A percentile compares a stretch with the other conserved stretches of the same genome.
Evolutionary conservation across 2,329 filamentous ascomycete genomes (phyloP).

Genomic region (Dothistroma septosporum): DNA sequence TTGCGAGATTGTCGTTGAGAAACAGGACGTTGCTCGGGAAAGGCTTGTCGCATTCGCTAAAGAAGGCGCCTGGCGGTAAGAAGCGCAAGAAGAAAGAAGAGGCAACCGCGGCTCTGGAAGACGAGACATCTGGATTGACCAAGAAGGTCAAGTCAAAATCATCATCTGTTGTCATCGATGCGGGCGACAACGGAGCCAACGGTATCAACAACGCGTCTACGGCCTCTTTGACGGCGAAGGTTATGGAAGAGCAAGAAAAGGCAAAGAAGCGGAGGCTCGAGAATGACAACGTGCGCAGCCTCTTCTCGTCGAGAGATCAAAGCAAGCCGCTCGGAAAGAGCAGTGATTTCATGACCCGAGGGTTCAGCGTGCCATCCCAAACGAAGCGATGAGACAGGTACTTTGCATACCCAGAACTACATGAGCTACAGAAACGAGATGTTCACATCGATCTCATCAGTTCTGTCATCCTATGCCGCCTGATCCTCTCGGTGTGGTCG

Average conservation of each 20-base stretch:
- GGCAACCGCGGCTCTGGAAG: conserved; percentile 37
- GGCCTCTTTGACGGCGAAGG: conserved; percentile 77
- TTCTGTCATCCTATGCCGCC: too few species aligned
- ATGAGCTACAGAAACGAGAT: too few species aligned
- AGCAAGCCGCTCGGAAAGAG: conserved; percentile 39
- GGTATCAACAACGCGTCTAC: conserved; percentile 87
- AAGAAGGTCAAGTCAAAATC: conserved; percentile 6
- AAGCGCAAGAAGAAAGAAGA: conserved; percentile 71
- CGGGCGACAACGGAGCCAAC: conserved; percentile 27
- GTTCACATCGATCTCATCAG: too few species aligned
- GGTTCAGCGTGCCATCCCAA: conserved; percentile 28
- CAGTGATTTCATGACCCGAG: conserved; percentile 49
- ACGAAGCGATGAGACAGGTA: conserved; percentile 8
- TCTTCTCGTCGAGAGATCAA: conserved; percentile 42
- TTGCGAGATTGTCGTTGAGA: conserved; percentile 62
- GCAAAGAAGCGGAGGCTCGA: conserved; percentile 73
- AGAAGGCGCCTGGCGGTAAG: conserved; percentile 62
- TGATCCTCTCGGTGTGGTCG: too few species aligned
- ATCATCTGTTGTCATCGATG: conserved; percentile 13
- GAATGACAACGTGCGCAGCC: conserved; percentile 47
- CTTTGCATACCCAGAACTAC: not conserved
- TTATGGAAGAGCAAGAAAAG: conserved; percentile 81
- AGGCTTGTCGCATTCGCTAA: conserved; percentile 79
- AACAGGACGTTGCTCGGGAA: conserved; percentile 64
- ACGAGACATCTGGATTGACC: conserved; percentile 14